Evolutionary conservation across 1,284 basidiomycete species (phyloP).

Genomic region (Anthracocystis panici-leucophaei): DNA sequence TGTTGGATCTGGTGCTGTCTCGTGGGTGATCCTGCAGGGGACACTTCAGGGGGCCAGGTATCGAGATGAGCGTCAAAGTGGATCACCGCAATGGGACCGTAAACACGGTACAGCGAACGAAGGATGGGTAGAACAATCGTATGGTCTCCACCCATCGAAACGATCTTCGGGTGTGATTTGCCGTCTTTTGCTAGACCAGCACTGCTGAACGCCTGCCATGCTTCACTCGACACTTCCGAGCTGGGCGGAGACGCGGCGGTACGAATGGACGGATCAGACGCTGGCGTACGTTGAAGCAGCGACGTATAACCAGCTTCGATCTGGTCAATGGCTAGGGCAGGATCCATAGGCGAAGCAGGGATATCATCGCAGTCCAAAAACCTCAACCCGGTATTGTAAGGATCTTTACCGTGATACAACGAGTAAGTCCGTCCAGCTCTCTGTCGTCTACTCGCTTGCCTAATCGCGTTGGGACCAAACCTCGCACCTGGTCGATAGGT

Average conservation of each 20-base stretch:
- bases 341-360: slow-evolving; percentile 48
- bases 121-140: slow-evolving; percentile 72
- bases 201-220: slow-evolving; percentile 71
- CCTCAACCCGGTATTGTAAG: slow-evolving; percentile 41
- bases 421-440: slow-evolving; percentile 38
- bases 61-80: slow-evolving; percentile 72
- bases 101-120: slow-evolving; percentile 69
- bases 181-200: slow-evolving; percentile 42
- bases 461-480: slow-evolving; percentile 52
- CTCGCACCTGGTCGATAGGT: slow-evolving; percentile 52
- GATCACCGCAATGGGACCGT: slow-evolving; percentile 70
- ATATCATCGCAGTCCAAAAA: slow-evolving; percentile 58
- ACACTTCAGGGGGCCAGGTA: slow-evolving; percentile 76
- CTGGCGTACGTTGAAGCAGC: slow-evolving; percentile 31
- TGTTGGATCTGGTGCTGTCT: slow-evolving; percentile 63
- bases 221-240: slow-evolving; percentile 17
- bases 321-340: slow-evolving; percentile 50
- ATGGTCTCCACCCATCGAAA: slow-evolving; percentile 72
- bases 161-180: slow-evolving; percentile 68
- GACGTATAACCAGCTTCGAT: slow-evolving; percentile 50
- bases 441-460: slow-evolving; percentile 48
- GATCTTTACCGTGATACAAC: slow-evolving; percentile 45
- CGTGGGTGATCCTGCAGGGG: slow-evolving; percentile 34
- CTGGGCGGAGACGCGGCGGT: slow-evolving; percentile 4
- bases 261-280: slow-evolving; percentile 16